These are phyloP conservation scores for Salix purpurea DNA, from an alignment of 345 rosid genomes.

Conservation along the genomic window DNA sequence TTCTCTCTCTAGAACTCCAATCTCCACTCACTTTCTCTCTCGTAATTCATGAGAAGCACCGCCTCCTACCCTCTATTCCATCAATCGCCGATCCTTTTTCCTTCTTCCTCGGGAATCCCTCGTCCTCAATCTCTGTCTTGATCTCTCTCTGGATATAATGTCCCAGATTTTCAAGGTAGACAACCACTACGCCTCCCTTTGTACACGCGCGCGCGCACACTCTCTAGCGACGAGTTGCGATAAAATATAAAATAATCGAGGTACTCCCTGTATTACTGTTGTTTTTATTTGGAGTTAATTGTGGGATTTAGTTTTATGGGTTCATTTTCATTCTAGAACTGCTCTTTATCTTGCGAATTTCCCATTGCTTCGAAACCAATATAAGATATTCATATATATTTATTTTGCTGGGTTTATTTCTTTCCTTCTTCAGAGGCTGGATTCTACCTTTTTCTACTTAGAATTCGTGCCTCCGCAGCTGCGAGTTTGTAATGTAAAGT, in stretches of 20 bases:
- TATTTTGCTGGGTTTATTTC: not conserved
- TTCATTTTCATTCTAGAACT: not conserved
- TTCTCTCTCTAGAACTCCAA: slow-evolving; percentile 32
- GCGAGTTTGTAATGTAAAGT: slow-evolving; percentile 11
- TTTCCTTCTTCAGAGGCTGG: not conserved
- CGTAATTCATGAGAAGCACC: slow-evolving; percentile 9
- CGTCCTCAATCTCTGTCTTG: slow-evolving; percentile 31
- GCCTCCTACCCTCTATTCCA: not conserved
- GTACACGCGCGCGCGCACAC: no score
- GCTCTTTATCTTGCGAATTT: not conserved
- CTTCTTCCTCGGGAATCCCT: slow-evolving; percentile 32
- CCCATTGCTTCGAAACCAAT: no score
- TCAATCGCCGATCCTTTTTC: slow-evolving; percentile 30
- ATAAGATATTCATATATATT: no score
- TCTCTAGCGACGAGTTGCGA: not conserved
- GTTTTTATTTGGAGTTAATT: not conserved
- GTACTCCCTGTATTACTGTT: not conserved
- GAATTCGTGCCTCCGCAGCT: slow-evolving; percentile 14
- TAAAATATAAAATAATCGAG: not conserved
- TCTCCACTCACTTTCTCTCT: slow-evolving; percentile 25
- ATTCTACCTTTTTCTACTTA: slow-evolving; percentile 2
- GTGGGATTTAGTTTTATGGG: slow-evolving; percentile 12
- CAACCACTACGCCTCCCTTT: not conserved
- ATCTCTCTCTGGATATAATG: slow-evolving; percentile 29
- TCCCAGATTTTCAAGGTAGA: slow-evolving; percentile 52